phyloP scores from a whole-genome alignment of 2,329 filamentous ascomycete genomes.

The Fusarium sambucinum region DNA sequence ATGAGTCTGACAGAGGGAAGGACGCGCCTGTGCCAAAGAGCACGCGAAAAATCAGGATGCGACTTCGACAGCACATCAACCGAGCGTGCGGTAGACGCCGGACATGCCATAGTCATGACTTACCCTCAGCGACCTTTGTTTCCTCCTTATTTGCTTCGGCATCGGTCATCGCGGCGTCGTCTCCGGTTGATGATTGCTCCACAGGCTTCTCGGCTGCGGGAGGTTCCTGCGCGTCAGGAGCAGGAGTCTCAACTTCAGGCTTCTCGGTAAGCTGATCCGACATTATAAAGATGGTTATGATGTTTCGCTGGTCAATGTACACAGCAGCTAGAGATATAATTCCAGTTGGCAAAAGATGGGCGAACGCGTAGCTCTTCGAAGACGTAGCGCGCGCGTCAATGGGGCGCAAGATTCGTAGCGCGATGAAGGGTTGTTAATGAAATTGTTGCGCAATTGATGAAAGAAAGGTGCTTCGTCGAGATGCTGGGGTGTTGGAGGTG shows the following conservation, averaged over 20 bases:
- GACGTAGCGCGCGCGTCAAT: constrained; percentile 50
- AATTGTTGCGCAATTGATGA: constrained; percentile 50
- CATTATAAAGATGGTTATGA: constrained; percentile 50
- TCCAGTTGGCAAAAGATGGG: constrained; percentile 39
- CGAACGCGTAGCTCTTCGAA: constrained; percentile 47
- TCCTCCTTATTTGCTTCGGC: constrained; percentile 47
- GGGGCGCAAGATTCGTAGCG: constrained; percentile 49
- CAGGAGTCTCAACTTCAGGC: constrained; percentile 52
- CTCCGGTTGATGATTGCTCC: constrained; percentile 41
- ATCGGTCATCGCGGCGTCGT: constrained; percentile 44
- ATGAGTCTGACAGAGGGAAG: constrained; percentile 34
- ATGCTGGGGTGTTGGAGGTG: constrained; percentile 51
- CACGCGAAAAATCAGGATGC: constrained; percentile 29
- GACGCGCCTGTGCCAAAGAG: constrained; percentile 38
- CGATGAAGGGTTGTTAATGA: constrained; percentile 50
- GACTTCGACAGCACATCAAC: constrained; percentile 17
- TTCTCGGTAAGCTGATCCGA: constrained; percentile 56
- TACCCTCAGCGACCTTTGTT: constrained; percentile 50
- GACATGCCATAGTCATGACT: constrained; percentile 34
- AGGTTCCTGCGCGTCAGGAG: constrained; percentile 50
- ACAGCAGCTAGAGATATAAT: constrained; percentile 35
- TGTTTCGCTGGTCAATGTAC: constrained; percentile 38
- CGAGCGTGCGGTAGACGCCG: constrained; percentile 19
- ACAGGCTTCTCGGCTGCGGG: constrained; percentile 42
- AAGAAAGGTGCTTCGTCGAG: constrained; percentile 49